phyloP scores from a whole-genome alignment of 345 rosid genomes.

The Melaleuca alternifolia region DNA sequence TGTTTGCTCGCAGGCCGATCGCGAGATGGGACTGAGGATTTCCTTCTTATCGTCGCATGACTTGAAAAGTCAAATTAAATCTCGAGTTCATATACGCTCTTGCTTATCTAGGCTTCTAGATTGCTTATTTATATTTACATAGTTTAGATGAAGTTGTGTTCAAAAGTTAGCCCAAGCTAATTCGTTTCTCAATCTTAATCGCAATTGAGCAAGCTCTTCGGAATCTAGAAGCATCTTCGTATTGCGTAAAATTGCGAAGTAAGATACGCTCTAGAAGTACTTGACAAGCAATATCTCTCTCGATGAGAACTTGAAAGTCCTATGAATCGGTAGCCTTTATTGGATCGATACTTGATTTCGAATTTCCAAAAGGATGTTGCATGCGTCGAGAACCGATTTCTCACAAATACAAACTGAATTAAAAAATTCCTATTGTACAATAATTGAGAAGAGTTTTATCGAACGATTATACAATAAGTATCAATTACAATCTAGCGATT shows the following conservation, averaged over 20 bases:
- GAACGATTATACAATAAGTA: no score
- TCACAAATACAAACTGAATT: no score
- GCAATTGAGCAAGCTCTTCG: neutral
- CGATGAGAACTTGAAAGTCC: rapidly evolving
- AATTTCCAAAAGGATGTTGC: neutral
- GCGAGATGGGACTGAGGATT: neutral
- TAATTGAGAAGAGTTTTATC: no score
- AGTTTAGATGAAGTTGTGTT: no score
- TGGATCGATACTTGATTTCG: neutral
- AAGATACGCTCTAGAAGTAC: no score
- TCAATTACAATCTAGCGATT: neutral
- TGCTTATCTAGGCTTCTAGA: neutral
- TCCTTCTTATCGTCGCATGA: neutral
- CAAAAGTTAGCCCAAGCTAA: neutral
- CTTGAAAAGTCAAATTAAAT: no score
- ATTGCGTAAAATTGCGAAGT: rapidly evolving
- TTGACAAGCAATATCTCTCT: neutral
- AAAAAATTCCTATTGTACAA: no score
- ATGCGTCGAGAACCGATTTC: no score
- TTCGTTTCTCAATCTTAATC: rapidly evolving
- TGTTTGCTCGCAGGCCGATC: neutral
- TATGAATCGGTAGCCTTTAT: neutral
- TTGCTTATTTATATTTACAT: neutral
- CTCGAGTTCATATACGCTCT: no score
- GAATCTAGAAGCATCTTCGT: neutral